phyloP scores from a whole-genome alignment of 805 yeast species.

The Candida maris region DNA sequence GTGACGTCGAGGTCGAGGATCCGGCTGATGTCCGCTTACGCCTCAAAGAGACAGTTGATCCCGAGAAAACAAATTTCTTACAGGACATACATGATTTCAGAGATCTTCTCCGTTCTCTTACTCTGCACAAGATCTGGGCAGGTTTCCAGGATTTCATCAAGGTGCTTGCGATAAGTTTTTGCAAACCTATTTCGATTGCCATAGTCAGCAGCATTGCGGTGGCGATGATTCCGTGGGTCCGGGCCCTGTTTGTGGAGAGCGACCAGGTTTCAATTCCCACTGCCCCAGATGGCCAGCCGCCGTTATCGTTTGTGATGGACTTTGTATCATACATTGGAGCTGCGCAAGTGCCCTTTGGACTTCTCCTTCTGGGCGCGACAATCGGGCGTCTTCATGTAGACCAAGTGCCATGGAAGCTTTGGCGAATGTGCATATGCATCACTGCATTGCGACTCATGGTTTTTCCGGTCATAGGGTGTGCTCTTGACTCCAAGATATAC shows the following conservation, averaged over 20 bases:
- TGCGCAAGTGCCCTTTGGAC: constrained; percentile 86
- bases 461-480: constrained; percentile 75
- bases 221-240: constrained; percentile 85
- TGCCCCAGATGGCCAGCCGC: constrained; percentile 86
- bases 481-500: constrained; percentile 59
- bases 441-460: constrained; percentile 57
- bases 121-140: background rate
- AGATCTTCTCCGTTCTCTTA: constrained; percentile 2
- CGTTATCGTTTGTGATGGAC: constrained; percentile 82
- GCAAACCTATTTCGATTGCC: constrained; percentile 69
- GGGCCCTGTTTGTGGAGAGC: constrained; percentile 60
- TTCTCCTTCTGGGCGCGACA: constrained; percentile 81
- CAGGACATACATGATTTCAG: background rate
- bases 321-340: constrained; percentile 74
- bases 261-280: constrained; percentile 47
- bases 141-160: constrained; percentile 5
- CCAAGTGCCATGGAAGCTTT: constrained; percentile 63
- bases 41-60: background rate
- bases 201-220: constrained; percentile 62
- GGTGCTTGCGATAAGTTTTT: constrained; percentile 40
- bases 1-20: constrained; percentile 16
- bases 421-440: constrained; percentile 60
- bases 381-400: constrained; percentile 67
- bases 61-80: constrained; percentile 1
- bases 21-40: constrained; percentile 12